These are phyloP conservation scores for Cinnamomum chago DNA, from an alignment of 164 flowering plant species.

Conservation along the genomic window DNA sequence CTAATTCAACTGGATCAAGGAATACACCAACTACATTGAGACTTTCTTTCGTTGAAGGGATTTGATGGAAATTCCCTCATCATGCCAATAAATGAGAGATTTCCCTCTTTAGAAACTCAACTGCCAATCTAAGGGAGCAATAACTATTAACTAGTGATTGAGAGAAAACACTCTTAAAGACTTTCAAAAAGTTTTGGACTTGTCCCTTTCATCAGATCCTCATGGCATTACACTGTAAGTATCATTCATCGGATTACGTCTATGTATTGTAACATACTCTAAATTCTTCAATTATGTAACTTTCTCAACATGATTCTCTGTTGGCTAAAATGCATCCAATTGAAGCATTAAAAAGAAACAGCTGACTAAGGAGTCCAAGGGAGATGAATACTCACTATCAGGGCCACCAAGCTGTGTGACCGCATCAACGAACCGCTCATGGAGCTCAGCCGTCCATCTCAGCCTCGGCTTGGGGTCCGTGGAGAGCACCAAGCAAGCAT, in stretches of 20 bases:
- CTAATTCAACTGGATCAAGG: too few species aligned
- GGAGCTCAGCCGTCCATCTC: slow-evolving; percentile 54
- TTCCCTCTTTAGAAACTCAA: too few species aligned
- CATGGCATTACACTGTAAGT: not conserved
- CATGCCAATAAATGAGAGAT: too few species aligned
- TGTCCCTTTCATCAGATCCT: too few species aligned
- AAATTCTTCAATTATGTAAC: too few species aligned
- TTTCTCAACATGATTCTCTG: not conserved
- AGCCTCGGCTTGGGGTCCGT: slow-evolving; percentile 51
- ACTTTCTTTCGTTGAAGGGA: too few species aligned
- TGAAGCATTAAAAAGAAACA: not conserved
- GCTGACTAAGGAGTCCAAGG: not conserved
- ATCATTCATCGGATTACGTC: not conserved
- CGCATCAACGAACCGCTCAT: slow-evolving; percentile 50
- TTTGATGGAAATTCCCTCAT: too few species aligned
- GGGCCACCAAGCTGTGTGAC: slow-evolving; percentile 55
- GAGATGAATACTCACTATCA: slow-evolving; percentile 32
- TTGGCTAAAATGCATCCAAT: not conserved
- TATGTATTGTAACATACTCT: not conserved
- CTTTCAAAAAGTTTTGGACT: too few species aligned
- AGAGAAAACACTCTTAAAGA: too few species aligned
- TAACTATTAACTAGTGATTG: too few species aligned
- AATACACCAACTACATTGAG: too few species aligned
- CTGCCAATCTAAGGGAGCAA: too few species aligned
- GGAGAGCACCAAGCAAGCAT: slow-evolving; percentile 46